Evolutionary conservation across 1,139 yeast genomes (phyloP).

Genomic region (Candida anutae): DNA sequence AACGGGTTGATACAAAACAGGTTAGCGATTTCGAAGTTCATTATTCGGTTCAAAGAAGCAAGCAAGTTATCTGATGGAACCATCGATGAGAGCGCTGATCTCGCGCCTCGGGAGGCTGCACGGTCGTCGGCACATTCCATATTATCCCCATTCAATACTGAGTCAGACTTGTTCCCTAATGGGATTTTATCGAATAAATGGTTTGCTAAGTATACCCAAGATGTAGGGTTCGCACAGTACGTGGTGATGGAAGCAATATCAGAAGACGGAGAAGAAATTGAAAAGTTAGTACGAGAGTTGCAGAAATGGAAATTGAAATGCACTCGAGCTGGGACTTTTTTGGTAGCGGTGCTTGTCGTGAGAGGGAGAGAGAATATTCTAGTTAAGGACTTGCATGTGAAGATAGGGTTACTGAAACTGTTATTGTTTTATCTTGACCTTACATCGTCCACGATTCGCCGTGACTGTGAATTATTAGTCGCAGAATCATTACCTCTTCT

Average conservation of each 20-base stretch:
- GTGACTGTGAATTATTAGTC: constrained; percentile 25
- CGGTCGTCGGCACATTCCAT: constrained; percentile 25
- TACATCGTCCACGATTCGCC: constrained; percentile 8
- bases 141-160: constrained; percentile 30
- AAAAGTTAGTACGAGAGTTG: constrained; percentile 12
- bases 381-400: constrained; percentile 18
- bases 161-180: constrained; percentile 35
- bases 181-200: constrained; percentile 31
- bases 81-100: neutral
- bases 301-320: constrained; percentile 12
- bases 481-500: constrained; percentile 23
- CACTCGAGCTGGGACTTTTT: constrained; percentile 14
- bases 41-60: neutral
- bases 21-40: constrained; percentile 21
- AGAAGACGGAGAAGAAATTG: constrained; percentile 7
- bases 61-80: no score
- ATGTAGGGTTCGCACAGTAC: constrained; percentile 26
- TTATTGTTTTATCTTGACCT: constrained; percentile 22
- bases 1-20: constrained; percentile 32
- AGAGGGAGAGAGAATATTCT: constrained; percentile 4
- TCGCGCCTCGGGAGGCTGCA: neutral
- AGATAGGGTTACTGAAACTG: constrained; percentile 22
- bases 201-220: constrained; percentile 26
- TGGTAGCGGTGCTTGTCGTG: constrained; percentile 23
- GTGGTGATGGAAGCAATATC: constrained; percentile 16